Evolutionary conservation across 2,329 filamentous ascomycete species (phyloP), one percentile per base, ranked within the genome.

Genomic region (Amauroascus verrucosus): DNA sequence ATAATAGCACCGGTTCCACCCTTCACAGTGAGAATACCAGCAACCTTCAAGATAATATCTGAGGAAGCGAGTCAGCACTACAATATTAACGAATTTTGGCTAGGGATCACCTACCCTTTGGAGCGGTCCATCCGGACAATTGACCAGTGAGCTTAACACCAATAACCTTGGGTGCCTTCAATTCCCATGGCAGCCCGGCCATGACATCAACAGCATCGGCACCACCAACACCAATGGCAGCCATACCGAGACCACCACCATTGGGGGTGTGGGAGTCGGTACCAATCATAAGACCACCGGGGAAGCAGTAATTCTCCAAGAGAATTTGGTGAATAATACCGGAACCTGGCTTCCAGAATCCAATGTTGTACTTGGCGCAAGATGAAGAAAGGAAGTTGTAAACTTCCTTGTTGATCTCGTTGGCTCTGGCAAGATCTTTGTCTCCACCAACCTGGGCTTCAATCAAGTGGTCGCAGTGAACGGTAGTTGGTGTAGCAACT

Each of bases 321-420:
- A 97, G 75, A 68, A 97, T 97, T 79, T 97, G 93, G 78, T 98
- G 93, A 65, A 98, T 98, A 72, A 97, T 98, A 80, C 93, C 93
- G 70, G 91, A 96, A 64, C 93, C 93, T 61, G 93, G 93, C 73
- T 82, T 88, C 93, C 93, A 98, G 85, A 97, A 97, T 78, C 93
- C 93, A 72, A 97, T 97, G 81, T 97, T 91, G 81, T 97, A 98
- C 80, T 97, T 98, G 68, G 90, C 90, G 72, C 91, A 97, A 61
- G 91, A 86, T 59, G 84, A 84, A 58, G 89, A 82, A 69, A 98
- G 77, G 81, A 98, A 98, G 75, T 97, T 86, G 77, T 97, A 98
- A 64, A 98, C 93, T 75, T 97, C 91, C 81, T 94, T 95, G 84
- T 97, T 97, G 77, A 95, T 95, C 64, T 83, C 81, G 67, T 91